These are phyloP conservation scores for Pythium dissimile DNA, from an alignment of 352 stramenopile genomes.

Conservation along the genomic window DNA sequence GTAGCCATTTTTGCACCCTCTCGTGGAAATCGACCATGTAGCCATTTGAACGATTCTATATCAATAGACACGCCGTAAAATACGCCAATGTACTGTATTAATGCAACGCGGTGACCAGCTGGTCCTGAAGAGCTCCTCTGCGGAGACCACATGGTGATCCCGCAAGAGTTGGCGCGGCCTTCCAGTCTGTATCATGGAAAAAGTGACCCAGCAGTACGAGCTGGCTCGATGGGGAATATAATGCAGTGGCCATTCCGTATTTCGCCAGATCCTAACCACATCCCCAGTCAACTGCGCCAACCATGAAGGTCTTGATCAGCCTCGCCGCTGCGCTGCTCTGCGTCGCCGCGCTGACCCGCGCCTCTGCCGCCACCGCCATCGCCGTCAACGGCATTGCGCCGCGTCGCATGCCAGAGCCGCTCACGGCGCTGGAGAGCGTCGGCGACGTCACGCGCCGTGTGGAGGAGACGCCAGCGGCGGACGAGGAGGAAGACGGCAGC, in stretches of 20 bases:
- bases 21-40: too few relatives aligned
- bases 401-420: background rate
- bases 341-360: conserved; percentile 1
- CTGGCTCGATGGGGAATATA: too few relatives aligned
- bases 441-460: background rate
- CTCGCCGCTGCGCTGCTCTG: conserved; percentile 1
- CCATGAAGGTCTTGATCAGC: conserved; percentile 9
- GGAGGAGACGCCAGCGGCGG: background rate
- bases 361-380: background rate
- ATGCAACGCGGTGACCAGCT: too few relatives aligned
- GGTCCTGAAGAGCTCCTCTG: too few relatives aligned
- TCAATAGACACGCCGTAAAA: too few relatives aligned
- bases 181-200: too few relatives aligned
- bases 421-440: background rate
- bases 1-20: too few relatives aligned
- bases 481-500: background rate
- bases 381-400: conserved; percentile 3
- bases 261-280: background rate
- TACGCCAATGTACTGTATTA: too few relatives aligned
- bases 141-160: too few relatives aligned
- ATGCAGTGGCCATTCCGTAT: background rate
- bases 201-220: too few relatives aligned
- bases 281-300: background rate
- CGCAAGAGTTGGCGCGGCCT: too few relatives aligned
- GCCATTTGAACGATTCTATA: too few relatives aligned